These are phyloP conservation scores for Boletus sp. DNA, from an alignment of 768 basidiomycete species.

Conservation along the genomic window DNA sequence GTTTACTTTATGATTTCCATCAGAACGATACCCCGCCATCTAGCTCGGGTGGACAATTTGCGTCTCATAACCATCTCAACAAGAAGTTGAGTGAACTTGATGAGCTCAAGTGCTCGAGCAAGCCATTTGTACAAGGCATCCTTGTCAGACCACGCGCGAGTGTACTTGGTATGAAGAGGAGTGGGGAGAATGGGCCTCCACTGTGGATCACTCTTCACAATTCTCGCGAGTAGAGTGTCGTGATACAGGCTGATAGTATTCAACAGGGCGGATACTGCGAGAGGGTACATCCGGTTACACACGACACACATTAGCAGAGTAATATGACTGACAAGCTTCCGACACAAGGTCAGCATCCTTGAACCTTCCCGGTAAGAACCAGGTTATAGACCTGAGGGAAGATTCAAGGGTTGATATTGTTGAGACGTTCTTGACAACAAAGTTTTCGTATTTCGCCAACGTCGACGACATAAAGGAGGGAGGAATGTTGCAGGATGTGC, in stretches of 20 bases:
- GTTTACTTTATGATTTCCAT: conserved; percentile 85
- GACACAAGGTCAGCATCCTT: conserved; percentile 96
- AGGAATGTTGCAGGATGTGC: neutral
- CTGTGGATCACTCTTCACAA: conserved; percentile 61
- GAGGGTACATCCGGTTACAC: conserved; percentile 13
- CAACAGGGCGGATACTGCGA: conserved; percentile 78
- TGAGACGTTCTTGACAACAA: conserved; percentile 80
- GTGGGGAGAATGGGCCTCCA: conserved; percentile 74
- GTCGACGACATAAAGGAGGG: conserved; percentile 51
- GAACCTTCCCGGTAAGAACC: conserved; percentile 95
- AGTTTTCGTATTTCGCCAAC: conserved; percentile 72
- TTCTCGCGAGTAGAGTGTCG: conserved; percentile 79
- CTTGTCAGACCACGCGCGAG: conserved; percentile 78
- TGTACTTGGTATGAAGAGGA: conserved; percentile 83
- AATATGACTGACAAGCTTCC: conserved; percentile 75
- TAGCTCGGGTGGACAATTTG: conserved; percentile 56
- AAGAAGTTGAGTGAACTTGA: conserved; percentile 79
- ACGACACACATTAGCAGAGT: conserved; percentile 8
- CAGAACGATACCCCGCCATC: conserved; percentile 74
- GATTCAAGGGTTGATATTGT: conserved; percentile 88
- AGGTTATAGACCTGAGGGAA: conserved; percentile 83
- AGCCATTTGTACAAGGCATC: conserved; percentile 73
- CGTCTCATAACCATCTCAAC: conserved; percentile 85
- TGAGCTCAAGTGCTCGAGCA: conserved; percentile 67
- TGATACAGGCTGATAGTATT: conserved; percentile 92